phyloP scores from a whole-genome alignment of 805 yeast species.

The Candida mattraensis region DNA sequence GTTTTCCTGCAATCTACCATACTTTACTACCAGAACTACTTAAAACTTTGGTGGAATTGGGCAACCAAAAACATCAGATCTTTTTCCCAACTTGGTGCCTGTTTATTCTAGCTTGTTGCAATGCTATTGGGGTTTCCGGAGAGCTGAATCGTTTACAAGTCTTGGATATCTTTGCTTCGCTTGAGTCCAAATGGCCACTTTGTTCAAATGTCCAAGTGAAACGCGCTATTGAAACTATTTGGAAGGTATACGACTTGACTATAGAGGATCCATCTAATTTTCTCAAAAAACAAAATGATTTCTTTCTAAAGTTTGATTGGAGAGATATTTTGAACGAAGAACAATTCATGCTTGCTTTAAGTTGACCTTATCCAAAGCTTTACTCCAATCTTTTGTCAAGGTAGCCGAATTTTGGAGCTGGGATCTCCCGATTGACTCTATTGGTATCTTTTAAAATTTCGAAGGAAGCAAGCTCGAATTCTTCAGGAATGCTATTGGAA shows the following conservation, averaged over 20 bases:
- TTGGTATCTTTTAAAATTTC: conserved; percentile 2
- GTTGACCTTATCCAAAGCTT: too few relatives aligned
- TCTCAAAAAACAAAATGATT: conserved; percentile 2
- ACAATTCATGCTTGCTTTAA: too few relatives aligned
- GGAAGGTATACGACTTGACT: conserved; percentile 30
- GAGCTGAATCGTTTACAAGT: conserved; percentile 17
- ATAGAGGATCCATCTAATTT: conserved; percentile 10
- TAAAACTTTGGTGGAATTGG: conserved; percentile 11
- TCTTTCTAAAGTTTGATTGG: conserved; percentile 26
- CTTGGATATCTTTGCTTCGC: conserved; percentile 18
- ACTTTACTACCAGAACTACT: conserved; percentile 13
- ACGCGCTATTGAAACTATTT: conserved; percentile 29
- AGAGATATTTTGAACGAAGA: too few relatives aligned
- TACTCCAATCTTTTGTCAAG: too few relatives aligned
- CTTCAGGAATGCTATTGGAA: conserved; percentile 8
- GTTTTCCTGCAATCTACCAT: conserved; percentile 7
- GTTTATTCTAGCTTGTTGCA: conserved; percentile 25
- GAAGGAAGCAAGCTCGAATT: conserved; percentile 13
- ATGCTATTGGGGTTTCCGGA: conserved; percentile 10
- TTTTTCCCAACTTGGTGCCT: conserved; percentile 36
- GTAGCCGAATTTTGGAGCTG: too few relatives aligned
- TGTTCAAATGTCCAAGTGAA: conserved; percentile 23
- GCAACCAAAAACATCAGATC: conserved; percentile 11
- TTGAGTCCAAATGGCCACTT: conserved; percentile 31
- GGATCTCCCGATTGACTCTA: background rate